Evolutionary conservation across 2,329 filamentous ascomycete genomes (phyloP).

Genomic region (Ilyonectria robusta): DNA sequence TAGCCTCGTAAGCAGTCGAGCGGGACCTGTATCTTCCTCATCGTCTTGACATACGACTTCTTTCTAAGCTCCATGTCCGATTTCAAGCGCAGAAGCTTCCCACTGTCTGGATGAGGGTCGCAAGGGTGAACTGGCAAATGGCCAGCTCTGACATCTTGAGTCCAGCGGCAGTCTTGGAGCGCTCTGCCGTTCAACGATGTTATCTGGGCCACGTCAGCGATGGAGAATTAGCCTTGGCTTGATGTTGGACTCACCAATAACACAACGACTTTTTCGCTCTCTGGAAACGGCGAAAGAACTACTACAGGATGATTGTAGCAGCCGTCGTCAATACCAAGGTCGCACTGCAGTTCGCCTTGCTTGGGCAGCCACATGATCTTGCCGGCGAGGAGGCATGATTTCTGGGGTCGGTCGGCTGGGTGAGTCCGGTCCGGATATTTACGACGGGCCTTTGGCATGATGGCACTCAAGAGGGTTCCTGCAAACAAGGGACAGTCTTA

Average conservation of each 20-base stretch:
- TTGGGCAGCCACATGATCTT: neutral
- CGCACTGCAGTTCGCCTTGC: neutral
- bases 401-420: neutral
- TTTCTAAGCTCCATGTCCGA: neutral
- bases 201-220: neutral
- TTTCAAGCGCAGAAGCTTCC: neutral
- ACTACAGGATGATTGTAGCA: neutral
- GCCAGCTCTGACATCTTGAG: neutral
- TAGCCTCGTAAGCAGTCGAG: neutral
- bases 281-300: neutral
- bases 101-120: neutral
- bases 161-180: neutral
- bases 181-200: neutral
- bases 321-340: neutral
- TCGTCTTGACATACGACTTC: neutral
- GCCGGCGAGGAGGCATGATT: neutral
- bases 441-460: neutral
- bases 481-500: neutral
- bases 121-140: neutral
- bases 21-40: neutral
- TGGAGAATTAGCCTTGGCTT: neutral
- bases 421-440: neutral
- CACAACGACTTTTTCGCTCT: neutral
- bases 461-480: neutral
- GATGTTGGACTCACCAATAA: neutral